Percentiles rank a stretch among this genome's conserved stretches.
Evolutionary conservation across 2,329 filamentous ascomycete species (phyloP).

Genomic region (Cladophialophora chaetospira): DNA sequence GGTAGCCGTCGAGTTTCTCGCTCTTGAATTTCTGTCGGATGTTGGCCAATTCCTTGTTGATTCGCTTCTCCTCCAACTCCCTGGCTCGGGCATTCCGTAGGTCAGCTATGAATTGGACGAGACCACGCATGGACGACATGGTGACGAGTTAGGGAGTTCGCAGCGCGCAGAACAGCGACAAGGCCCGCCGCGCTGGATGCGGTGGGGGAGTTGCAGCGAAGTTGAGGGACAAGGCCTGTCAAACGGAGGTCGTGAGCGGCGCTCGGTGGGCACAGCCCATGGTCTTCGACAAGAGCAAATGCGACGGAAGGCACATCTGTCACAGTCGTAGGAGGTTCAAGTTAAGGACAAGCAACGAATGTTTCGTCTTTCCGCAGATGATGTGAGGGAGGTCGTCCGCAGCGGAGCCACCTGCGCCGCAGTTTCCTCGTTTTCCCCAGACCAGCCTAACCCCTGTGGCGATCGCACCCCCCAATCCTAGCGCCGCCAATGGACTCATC

Average conservation of each 20-base stretch:
- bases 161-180: constrained; percentile 4
- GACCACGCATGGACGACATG: constrained; percentile 59
- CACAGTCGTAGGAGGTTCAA: not conserved
- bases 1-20: constrained; percentile 89
- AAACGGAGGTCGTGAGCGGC: not conserved
- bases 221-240: constrained; percentile 2
- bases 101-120: constrained; percentile 98
- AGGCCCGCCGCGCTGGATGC: constrained; percentile 3
- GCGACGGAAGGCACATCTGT: not conserved
- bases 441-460: constrained; percentile 2
- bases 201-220: not conserved
- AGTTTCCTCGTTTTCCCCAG: not conserved
- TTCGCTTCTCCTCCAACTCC: constrained; percentile 96
- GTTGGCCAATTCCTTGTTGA: constrained; percentile 99
- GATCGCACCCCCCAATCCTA: constrained; percentile 2
- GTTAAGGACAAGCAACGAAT: not conserved
- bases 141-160: constrained; percentile 3
- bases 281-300: not conserved
- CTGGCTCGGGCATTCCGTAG: constrained; percentile 90
- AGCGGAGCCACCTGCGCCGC: not conserved
- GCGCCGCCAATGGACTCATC: not conserved
- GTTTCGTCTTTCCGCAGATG: constrained; percentile 7
- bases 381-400: constrained; percentile 1
- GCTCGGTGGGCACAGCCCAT: not conserved
- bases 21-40: constrained; percentile 99